Evolutionary conservation across 768 basidiomycete species (phyloP), one percentile per base, ranked within the genome.

Genomic region (Leccinum disarticulatum): DNA sequence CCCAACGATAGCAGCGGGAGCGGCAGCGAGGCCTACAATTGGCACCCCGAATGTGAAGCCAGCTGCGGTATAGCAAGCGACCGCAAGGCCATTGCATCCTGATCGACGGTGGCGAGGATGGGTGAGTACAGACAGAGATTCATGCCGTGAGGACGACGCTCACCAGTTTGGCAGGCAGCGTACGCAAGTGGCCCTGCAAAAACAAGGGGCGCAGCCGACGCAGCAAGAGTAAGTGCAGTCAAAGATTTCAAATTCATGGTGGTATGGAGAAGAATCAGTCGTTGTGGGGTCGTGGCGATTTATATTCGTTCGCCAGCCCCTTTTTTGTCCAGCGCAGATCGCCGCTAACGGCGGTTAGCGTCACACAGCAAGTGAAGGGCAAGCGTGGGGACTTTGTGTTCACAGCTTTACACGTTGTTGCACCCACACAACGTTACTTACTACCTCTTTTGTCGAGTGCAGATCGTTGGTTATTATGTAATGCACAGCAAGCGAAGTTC

Each of bases 221-320:
- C 60, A 22, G 47, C 55, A n/a, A 73, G 59, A 6, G 67, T 22
- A 13, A 74, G 55, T 2, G 63, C 53, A 4, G 60, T 41, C 33
- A 69, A 52, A 0, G 61, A 62, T 47, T 68, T 69, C n/a, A 69
- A 33, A 54, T 73, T 74, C 72, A 69, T 74, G 4, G 30, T 60
- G 35, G 15, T 61, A 13, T 52, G 11, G 8, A 41, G 13, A 15
- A 10, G 17, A n/a, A 19, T 0, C n/a, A 11, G 13, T 52, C 13
- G 9, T 3, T 14, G 49, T 10, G 14, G 17, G 22, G 22, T 10
- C 6, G 7, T 17, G 6, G 14, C 33, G 8, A 3, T n/a, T 61
- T 61, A 61, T 65, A 65, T 64, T 17, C 1, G 4, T 4, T 15
- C 1, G 0, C 9, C 19, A 3, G 8, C 25, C 14, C 56, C 41